Evolutionary conservation across 2,329 filamentous ascomycete genomes (phyloP).

Genomic region (Aspergillus tamarii): DNA sequence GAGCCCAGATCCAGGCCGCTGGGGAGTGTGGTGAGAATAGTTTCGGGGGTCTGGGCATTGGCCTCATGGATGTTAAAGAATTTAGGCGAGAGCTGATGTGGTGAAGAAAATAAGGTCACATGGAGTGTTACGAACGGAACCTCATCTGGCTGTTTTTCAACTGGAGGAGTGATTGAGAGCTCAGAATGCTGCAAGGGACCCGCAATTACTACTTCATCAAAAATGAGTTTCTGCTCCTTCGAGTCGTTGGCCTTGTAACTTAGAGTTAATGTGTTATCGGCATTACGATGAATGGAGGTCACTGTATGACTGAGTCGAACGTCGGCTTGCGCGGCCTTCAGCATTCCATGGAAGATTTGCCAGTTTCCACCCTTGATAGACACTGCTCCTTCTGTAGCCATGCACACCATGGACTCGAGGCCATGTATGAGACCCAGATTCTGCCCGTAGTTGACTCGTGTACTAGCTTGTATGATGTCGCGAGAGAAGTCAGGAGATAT

Average conservation of each 20-base stretch:
- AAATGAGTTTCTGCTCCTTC: constrained; percentile 42
- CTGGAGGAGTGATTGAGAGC: constrained; percentile 57
- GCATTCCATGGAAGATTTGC: constrained; percentile 87
- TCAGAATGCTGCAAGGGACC: constrained; percentile 79
- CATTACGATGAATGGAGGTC: constrained; percentile 54
- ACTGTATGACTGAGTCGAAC: constrained; percentile 71
- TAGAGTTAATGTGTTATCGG: constrained; percentile 50
- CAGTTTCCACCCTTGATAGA: constrained; percentile 85
- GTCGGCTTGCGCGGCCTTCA: constrained; percentile 64
- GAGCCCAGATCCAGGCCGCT: constrained; percentile 49
- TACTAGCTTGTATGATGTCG: constrained; percentile 87
- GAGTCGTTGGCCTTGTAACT: constrained; percentile 30
- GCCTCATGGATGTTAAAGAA: constrained; percentile 69
- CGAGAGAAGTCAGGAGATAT: constrained; percentile 70
- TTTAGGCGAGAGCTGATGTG: constrained; percentile 67
- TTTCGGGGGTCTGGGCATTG: constrained; percentile 62
- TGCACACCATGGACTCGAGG: constrained; percentile 86
- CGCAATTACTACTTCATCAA: constrained; percentile 82
- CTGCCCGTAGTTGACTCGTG: constrained; percentile 91
- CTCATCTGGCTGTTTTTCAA: constrained; percentile 63
- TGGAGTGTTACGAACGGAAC: constrained; percentile 87
- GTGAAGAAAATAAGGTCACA: constrained; percentile 85
- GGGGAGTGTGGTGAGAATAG: constrained; percentile 80
- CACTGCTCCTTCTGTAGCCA: constrained; percentile 84
- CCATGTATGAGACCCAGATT: constrained; percentile 87